Evolutionary conservation across 371 early-diverging fungal species (phyloP).

Genomic region (Lichtheimia corymbifera): DNA sequence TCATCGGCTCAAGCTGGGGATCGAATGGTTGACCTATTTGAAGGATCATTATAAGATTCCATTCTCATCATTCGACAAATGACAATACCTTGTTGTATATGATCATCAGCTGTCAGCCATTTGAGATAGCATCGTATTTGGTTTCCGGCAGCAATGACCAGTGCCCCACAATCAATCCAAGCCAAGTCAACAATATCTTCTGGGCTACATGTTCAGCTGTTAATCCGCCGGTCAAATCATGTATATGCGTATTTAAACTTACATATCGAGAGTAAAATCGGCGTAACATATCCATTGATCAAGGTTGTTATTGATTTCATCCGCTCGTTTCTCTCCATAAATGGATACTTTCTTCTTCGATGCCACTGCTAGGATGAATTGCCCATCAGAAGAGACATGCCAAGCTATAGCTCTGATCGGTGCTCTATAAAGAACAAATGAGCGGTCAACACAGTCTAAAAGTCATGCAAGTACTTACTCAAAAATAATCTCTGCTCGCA

Average conservation of each 20-base stretch:
- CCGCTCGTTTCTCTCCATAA: conserved; percentile 53
- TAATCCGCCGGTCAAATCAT: neutral
- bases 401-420: conserved; percentile 63
- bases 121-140: conserved; percentile 62
- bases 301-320: conserved; percentile 14
- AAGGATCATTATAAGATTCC: conserved; percentile 5
- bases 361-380: conserved; percentile 69
- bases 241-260: conserved; percentile 6
- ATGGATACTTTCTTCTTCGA: conserved; percentile 43
- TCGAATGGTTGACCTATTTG: conserved; percentile 18
- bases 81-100: conserved; percentile 29
- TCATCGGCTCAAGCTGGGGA: conserved; percentile 37
- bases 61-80: neutral
- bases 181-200: conserved; percentile 51
- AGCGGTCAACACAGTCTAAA: neutral
- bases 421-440: conserved; percentile 16
- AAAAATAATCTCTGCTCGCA: conserved; percentile 25
- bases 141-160: conserved; percentile 63
- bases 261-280: conserved; percentile 45
- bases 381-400: conserved; percentile 74
- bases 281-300: conserved; percentile 49
- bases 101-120: conserved; percentile 62
- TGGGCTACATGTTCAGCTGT: conserved; percentile 16
- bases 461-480: conserved; percentile 15
- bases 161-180: conserved; percentile 70